A percentile compares a stretch with the other conserved stretches of the same genome.
Evolutionary conservation across 1,139 yeast species (phyloP).

Genomic region (Protomyces inouyei): DNA sequence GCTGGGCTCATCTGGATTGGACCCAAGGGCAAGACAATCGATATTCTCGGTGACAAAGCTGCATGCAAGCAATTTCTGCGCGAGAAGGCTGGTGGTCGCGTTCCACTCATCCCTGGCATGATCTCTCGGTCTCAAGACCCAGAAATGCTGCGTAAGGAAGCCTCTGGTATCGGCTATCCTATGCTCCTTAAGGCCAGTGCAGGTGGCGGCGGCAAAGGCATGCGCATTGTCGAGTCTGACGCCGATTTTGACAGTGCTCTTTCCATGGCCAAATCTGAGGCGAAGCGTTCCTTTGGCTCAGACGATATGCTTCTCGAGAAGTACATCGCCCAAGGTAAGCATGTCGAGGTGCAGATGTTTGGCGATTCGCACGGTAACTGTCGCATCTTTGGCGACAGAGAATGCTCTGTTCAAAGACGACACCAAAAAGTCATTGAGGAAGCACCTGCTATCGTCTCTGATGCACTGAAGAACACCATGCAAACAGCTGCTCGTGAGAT

Average conservation of each 20-base stretch:
- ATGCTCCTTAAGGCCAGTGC: conserved; percentile 96
- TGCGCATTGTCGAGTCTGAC: conserved; percentile 82
- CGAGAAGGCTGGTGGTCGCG: conserved; percentile 60
- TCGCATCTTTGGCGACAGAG: conserved; percentile 92
- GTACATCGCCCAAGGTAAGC: conserved; percentile 89
- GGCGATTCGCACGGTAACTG: conserved; percentile 95
- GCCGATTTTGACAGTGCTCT: conserved; percentile 75
- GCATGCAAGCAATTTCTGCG: conserved; percentile 89
- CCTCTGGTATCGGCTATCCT: conserved; percentile 84
- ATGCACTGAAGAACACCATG: conserved; percentile 52
- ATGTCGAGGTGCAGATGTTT: conserved; percentile 92
- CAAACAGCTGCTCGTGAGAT: conserved; percentile 59
- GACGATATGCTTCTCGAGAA: conserved; percentile 92
- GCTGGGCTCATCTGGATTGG: conserved; percentile 92
- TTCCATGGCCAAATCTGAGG: conserved; percentile 88
- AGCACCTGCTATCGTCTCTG: conserved; percentile 77
- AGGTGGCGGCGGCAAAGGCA: conserved; percentile 98
- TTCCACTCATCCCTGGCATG: conserved; percentile 91
- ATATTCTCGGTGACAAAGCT: conserved; percentile 76
- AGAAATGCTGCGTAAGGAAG: conserved; percentile 49
- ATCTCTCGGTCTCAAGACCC: conserved; percentile 51
- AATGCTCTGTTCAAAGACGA: conserved; percentile 93
- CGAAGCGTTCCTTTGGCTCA: conserved; percentile 87
- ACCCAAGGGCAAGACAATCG: conserved; percentile 65
- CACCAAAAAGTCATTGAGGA: conserved; percentile 95